Percentiles rank a stretch among this genome's conserved stretches.
Conservation (phyloP, 2,329 filamentous ascomycete genomes). For the Pseudohalonectria lignicola region DNA sequence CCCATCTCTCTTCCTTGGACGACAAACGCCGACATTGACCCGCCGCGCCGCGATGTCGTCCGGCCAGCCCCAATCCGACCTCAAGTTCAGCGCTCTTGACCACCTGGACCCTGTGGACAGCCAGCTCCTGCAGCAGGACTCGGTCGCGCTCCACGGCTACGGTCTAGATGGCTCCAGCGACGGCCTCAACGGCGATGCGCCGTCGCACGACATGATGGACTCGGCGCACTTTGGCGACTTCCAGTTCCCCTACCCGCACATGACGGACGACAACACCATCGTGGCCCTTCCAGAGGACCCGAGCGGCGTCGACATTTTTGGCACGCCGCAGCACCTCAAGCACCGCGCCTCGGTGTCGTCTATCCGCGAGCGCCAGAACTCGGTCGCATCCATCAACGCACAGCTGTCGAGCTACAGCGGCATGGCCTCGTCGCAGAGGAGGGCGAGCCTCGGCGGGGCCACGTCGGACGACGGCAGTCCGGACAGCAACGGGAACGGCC, state of each 20-base stretch:
- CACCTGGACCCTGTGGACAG: constrained; percentile 18
- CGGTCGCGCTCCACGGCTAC: constrained; percentile 22
- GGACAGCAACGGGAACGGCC: constrained; percentile 24
- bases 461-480: constrained; percentile 32
- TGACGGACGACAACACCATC: constrained; percentile 30
- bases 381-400: constrained; percentile 23
- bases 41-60: constrained; percentile 30
- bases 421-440: constrained; percentile 11
- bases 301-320: constrained; percentile 16
- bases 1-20: background rate
- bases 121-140: constrained; percentile 17
- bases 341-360: constrained; percentile 18
- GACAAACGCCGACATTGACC: too few species aligned
- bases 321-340: constrained; percentile 14
- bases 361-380: constrained; percentile 19
- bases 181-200: constrained; percentile 17
- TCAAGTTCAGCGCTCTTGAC: constrained; percentile 20
- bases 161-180: constrained; percentile 23
- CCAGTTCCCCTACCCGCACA: constrained; percentile 35
- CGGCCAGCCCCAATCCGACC: constrained; percentile 18
- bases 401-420: constrained; percentile 20
- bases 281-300: constrained; percentile 24
- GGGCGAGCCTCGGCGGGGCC: constrained; percentile 21
- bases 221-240: constrained; percentile 41
- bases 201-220: constrained; percentile 28